Conservation (phyloP, 2,329 filamentous ascomycete species). For the Aspergillus clavatus region DNA sequence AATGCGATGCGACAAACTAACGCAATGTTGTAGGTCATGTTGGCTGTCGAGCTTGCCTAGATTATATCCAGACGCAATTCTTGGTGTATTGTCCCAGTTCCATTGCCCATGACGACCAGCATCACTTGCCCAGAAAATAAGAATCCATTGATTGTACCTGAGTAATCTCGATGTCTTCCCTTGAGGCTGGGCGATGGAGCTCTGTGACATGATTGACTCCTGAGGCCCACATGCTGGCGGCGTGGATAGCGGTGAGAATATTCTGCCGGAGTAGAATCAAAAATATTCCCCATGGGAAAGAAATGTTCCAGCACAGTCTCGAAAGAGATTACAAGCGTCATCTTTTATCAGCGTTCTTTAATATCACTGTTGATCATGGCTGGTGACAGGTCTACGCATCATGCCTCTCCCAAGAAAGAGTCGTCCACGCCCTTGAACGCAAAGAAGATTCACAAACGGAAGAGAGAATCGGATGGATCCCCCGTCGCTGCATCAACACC, state of each 20-base stretch:
- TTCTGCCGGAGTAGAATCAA: slow-evolving; percentile 16
- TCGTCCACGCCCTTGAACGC: slow-evolving; percentile 16
- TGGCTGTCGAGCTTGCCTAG: slow-evolving; percentile 21
- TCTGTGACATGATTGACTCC: neutral
- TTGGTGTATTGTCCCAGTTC: neutral
- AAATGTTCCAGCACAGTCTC: slow-evolving; percentile 17
- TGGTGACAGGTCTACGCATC: slow-evolving; percentile 44
- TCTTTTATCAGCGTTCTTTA: slow-evolving; percentile 13
- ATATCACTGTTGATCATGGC: slow-evolving; percentile 37
- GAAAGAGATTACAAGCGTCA: neutral
- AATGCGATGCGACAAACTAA: slow-evolving; percentile 36
- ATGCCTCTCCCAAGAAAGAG: slow-evolving; percentile 38
- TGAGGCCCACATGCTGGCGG: slow-evolving; percentile 18
- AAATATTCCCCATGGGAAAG: slow-evolving; percentile 25
- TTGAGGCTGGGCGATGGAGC: too few relatives aligned
- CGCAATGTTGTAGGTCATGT: slow-evolving; percentile 68
- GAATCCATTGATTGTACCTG: too few relatives aligned
- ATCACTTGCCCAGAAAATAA: neutral
- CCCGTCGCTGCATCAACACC: slow-evolving; percentile 20
- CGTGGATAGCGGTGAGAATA: slow-evolving; percentile 11
- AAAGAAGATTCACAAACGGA: slow-evolving; percentile 30
- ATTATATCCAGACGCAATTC: slow-evolving; percentile 11
- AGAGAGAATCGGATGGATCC: slow-evolving; percentile 28
- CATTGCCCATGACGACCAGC: slow-evolving; percentile 19
- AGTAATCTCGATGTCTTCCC: too few relatives aligned